Conservation (phyloP, 495 filamentous ascomycete genomes). For the Paragyromitra xinjiangensis region DNA sequence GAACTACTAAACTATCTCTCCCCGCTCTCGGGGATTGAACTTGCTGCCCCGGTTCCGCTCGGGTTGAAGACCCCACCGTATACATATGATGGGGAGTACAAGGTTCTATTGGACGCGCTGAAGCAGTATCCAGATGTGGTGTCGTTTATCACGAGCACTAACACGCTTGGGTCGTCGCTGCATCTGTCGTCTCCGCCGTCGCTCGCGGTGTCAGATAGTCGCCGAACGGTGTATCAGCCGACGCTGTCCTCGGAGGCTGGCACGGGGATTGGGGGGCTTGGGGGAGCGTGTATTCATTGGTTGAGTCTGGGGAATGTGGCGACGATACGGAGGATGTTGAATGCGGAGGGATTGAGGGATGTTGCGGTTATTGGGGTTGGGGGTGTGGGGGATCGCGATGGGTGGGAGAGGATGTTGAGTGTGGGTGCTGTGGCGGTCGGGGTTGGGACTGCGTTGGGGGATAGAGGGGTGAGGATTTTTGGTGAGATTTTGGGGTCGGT, state of each 20-base stretch:
- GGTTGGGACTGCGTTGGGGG: conserved; percentile 71
- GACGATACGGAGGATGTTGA: conserved; percentile 67
- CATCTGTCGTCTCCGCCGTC: conserved; percentile 59
- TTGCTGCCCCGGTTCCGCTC: conserved; percentile 62
- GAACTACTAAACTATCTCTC: conserved; percentile 64
- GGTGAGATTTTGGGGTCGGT: conserved; percentile 61
- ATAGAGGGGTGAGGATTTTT: conserved; percentile 69
- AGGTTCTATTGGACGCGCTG: conserved; percentile 63
- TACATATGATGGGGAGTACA: conserved; percentile 70
- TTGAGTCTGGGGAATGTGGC: conserved; percentile 77
- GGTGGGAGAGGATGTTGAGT: conserved; percentile 69
- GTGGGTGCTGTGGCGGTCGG: conserved; percentile 71
- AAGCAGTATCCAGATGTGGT: conserved; percentile 58
- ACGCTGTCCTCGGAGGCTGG: conserved; percentile 61
- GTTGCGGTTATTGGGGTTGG: conserved; percentile 73
- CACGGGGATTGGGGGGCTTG: conserved; percentile 71
- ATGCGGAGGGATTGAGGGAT: conserved; percentile 61
- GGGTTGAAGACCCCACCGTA: conserved; percentile 78
- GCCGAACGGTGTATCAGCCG: conserved; percentile 38
- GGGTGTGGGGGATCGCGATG: conserved; percentile 68
- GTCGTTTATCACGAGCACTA: conserved; percentile 74
- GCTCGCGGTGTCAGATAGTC: conserved; percentile 14
- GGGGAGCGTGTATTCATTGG: conserved; percentile 73
- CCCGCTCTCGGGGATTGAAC: conserved; percentile 47
- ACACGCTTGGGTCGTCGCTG: conserved; percentile 74